Evolutionary conservation across 768 basidiomycete genomes (phyloP), one percentile per base, ranked within the genome.

Genomic region (Amanita rubescens): DNA sequence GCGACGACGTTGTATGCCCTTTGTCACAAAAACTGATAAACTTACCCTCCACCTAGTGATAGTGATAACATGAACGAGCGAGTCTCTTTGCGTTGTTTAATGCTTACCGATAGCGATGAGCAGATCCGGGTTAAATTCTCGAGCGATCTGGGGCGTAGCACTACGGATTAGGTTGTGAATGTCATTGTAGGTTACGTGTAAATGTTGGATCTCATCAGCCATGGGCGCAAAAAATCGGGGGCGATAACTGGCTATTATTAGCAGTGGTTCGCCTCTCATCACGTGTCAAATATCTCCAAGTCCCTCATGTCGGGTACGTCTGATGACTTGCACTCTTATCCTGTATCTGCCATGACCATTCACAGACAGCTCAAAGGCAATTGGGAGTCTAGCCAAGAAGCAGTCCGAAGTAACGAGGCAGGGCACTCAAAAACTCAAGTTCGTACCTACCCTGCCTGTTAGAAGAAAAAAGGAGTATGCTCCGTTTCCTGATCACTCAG

Each of bases 141-240:
- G 66, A 30, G 82, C 85, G 61, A 97, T 92, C 62, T 78, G 74
- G 45, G 75, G 74, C 1, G 86, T 82, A 1, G 77, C 74, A 11
- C 69, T 72, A 60, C 82, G 82, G 61, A 95, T 93, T 57, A 92
- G 76, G 59, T 90, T 90, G 76, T 96, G 94, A 51, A 95, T 84
- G 48, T 95, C 87, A 62, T 95, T 94, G 74, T 96, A 96, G 17
- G 91, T 94, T 53, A 85, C 75, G 53, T 74, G 82, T 65, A 79
- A 61, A 64, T 90, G 89, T 62, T 84, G 67, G 37, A 80, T 73
- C 63, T 75, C 71, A 44, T 62, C 62, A 51, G 68, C 55, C 74
- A 75, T 76, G 58, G n/a, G 30, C 43, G 34, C 2, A 39, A 9
- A 37, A 45, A 42, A 47, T 51, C 49, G n/a, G n/a, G n/a, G n/a